Evolutionary conservation across 768 basidiomycete genomes (phyloP), one percentile per base, ranked within the genome.

Genomic region (Serendipita sp.): DNA sequence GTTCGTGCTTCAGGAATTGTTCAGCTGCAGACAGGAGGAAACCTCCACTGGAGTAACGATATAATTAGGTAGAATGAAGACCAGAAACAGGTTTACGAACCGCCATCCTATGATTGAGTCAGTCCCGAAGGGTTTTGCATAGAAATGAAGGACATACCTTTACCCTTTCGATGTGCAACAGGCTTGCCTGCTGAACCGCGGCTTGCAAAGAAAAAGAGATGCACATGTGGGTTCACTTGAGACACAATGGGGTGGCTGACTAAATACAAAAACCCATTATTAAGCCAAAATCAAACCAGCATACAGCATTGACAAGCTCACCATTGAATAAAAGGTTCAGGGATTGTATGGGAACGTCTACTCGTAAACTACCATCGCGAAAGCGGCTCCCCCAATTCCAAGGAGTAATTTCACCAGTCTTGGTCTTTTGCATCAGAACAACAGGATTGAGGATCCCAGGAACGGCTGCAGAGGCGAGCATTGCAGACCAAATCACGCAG

Each of bases 331-430:
- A 88, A n/a, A 88, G 76, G 67, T 92, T 90, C 30, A 92, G 74
- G 28, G 86, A 80, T 71, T 94, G 92, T 22, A 93, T 77, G 1
- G 95, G 95, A 66, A 99, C 96, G 73, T 99, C 96, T 60, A 96
- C 95, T 68, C 93, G 62, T 38, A 96, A 73, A 28, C 90, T 92
- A 2, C 93, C 93, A 69, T 97, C 93, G 70, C 90, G 94, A 73
- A 94, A 97, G 65, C 86, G 81, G 65, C 88, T 90, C 26, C 93
- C 94, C 84, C 91, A 93, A 70, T 88, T 95, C 88, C 92, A 94
- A 0, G 93, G 93, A 4, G 90, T 80, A 61, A 93, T 74, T 42
- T 77, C 80, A 0, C 90, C 93, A 65, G 85, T 85, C 64, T 78
- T 81, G 24, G 85, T 79, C 72, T 95, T 97, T 70, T 91, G 88